Evolutionary conservation across 2,329 filamentous ascomycete species (phyloP).

Genomic region (Pseudocercospora fijiensis): DNA sequence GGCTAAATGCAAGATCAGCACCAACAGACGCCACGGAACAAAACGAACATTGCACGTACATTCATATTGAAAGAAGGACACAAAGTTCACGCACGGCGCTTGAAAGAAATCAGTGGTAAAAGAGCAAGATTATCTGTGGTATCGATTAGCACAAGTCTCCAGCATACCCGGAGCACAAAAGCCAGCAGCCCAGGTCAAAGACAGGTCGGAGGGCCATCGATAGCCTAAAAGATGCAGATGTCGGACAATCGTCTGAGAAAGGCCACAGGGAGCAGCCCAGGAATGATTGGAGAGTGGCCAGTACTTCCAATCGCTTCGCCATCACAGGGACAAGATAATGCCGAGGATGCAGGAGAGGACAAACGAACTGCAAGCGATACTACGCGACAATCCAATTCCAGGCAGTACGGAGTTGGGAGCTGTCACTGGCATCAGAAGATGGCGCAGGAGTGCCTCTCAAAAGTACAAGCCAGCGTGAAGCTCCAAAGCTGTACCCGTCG

Average conservation of each 20-base stretch:
- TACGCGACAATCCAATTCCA: background rate
- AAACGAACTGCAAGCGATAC: background rate
- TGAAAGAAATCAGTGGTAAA: slow-evolving; percentile 5
- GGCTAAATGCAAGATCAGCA: slow-evolving; percentile 27
- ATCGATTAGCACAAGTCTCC: slow-evolving; percentile 5
- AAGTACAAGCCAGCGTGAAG: background rate
- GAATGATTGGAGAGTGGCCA: background rate
- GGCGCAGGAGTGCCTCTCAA: background rate
- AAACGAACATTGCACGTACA: slow-evolving; percentile 17
- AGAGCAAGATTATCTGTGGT: slow-evolving; percentile 22
- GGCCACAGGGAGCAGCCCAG: background rate
- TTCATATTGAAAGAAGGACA: slow-evolving; percentile 27
- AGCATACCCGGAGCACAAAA: background rate
- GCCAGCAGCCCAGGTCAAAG: background rate
- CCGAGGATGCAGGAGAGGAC: background rate
- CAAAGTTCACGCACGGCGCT: slow-evolving; percentile 1
- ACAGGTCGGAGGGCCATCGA: background rate
- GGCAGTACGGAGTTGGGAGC: background rate
- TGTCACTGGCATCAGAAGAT: background rate
- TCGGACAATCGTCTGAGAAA: background rate
- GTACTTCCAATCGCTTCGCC: background rate
- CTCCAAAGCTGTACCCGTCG: background rate
- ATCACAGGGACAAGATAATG: background rate
- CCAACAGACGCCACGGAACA: background rate
- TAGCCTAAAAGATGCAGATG: background rate